Evolutionary conservation across 495 filamentous ascomycete genomes (phyloP).

Genomic region (Hypoxylon fragiforme): DNA sequence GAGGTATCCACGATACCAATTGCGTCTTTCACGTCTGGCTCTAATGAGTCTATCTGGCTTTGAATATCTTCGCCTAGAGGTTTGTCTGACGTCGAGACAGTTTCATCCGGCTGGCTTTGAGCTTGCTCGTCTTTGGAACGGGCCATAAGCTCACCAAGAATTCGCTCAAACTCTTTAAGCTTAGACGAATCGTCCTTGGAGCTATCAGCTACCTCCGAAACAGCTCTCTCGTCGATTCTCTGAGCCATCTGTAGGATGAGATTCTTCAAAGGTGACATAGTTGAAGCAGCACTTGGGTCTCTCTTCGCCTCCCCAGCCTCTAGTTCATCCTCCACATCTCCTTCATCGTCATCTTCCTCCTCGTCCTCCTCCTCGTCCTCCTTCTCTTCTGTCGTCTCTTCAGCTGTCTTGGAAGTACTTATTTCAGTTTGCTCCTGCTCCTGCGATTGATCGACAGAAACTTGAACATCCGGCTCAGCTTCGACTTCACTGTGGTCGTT

Average conservation of each 20-base stretch:
- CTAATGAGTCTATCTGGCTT: neutral
- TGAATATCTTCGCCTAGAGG: conserved; percentile 2
- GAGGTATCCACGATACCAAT: conserved; percentile 5
- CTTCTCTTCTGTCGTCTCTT: conserved; percentile 18
- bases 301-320: conserved; percentile 33
- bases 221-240: conserved; percentile 24
- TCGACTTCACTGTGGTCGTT: neutral
- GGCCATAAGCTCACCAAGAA: conserved; percentile 44
- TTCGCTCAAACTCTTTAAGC: conserved; percentile 44
- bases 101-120: conserved; percentile 23
- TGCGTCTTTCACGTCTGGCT: conserved; percentile 3
- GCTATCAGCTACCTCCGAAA: conserved; percentile 23
- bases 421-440: neutral
- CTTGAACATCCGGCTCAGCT: neutral
- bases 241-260: conserved; percentile 32
- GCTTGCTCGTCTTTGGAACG: conserved; percentile 34
- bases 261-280: conserved; percentile 32
- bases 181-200: conserved; percentile 34
- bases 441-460: conserved; percentile 5
- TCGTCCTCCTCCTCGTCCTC: conserved; percentile 37
- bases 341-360: conserved; percentile 28
- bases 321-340: conserved; percentile 28
- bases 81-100: neutral
- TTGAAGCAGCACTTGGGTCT: conserved; percentile 17
- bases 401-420: neutral